Evolutionary conservation across 139 green algal species (phyloP).

Genomic region (Micractinium sp.): DNA sequence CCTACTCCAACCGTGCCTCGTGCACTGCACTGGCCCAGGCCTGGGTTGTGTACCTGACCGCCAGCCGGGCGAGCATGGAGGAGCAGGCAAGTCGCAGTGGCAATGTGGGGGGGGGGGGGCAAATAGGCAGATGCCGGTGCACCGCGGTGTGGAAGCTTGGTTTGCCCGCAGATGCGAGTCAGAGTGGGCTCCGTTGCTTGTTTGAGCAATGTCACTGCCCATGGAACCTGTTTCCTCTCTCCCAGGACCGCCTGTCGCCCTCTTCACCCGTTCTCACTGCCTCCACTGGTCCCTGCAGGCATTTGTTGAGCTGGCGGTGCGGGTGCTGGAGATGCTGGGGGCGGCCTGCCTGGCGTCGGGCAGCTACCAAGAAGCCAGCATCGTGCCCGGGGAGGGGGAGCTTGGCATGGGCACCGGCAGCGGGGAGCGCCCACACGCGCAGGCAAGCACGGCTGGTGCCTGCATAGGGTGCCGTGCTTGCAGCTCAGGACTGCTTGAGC

Average conservation of each 20-base stretch:
- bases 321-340: slow-evolving; percentile 44
- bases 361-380: slow-evolving; percentile 17
- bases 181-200: too few relatives aligned
- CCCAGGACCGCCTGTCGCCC: background rate
- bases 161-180: too few relatives aligned
- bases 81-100: background rate
- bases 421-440: slow-evolving; percentile 62
- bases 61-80: slow-evolving; percentile 30
- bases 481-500: background rate
- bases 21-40: slow-evolving; percentile 59
- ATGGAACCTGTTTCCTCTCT: too few relatives aligned
- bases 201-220: too few relatives aligned
- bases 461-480: background rate
- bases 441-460: background rate
- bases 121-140: too few relatives aligned
- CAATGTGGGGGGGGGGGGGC: too few relatives aligned
- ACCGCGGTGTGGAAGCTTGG: too few relatives aligned
- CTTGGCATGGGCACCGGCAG: slow-evolving; percentile 43
- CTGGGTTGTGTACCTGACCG: slow-evolving; percentile 67
- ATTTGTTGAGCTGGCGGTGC: slow-evolving; percentile 65
- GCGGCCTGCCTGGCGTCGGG: slow-evolving; percentile 33
- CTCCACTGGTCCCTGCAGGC: slow-evolving; percentile 7
- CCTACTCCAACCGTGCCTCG: slow-evolving; percentile 34
- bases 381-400: slow-evolving; percentile 38
- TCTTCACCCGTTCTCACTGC: background rate